Conservation (phyloP, 306 rosid species). For the Vachellia collinsii region DNA sequence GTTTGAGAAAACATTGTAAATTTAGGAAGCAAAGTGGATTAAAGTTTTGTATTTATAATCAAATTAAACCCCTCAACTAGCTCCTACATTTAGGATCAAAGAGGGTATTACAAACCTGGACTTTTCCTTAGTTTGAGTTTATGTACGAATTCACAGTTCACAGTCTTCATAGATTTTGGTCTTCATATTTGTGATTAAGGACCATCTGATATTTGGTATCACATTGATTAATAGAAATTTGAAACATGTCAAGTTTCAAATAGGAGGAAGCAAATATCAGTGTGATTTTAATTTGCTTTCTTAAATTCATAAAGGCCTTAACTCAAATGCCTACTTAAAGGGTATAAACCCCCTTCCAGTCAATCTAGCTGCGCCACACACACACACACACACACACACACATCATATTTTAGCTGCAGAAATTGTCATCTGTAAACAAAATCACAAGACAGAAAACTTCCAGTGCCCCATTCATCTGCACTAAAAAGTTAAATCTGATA, state of each 20-base stretch:
- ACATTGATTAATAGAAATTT: not conserved
- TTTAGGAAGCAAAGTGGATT: no score
- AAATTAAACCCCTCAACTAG: not conserved
- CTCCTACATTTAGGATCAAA: no score
- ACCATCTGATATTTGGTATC: not conserved
- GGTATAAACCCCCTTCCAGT: not conserved
- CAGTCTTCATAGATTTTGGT: not conserved
- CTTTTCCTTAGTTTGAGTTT: not conserved
- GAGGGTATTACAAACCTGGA: not conserved
- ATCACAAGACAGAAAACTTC: slow-evolving; percentile 3
- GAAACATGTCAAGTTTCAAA: not conserved
- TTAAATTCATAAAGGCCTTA: not conserved
- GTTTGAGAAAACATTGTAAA: no score
- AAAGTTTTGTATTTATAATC: no score
- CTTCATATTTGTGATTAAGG: not conserved
- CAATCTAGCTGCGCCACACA: not conserved
- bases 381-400: no score
- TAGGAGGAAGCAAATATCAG: not conserved
- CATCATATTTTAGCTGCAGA: not conserved
- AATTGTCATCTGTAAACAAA: slow-evolving; percentile 17
- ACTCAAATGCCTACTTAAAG: not conserved
- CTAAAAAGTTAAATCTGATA: slow-evolving; percentile 28
- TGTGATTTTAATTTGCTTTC: not conserved
- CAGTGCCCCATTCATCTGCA: slow-evolving; percentile 27
- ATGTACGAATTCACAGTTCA: not conserved